Evolutionary conservation across 2,329 filamentous ascomycete species (phyloP), one percentile per base, ranked within the genome.

Genomic region (Fusarium newnesense): DNA sequence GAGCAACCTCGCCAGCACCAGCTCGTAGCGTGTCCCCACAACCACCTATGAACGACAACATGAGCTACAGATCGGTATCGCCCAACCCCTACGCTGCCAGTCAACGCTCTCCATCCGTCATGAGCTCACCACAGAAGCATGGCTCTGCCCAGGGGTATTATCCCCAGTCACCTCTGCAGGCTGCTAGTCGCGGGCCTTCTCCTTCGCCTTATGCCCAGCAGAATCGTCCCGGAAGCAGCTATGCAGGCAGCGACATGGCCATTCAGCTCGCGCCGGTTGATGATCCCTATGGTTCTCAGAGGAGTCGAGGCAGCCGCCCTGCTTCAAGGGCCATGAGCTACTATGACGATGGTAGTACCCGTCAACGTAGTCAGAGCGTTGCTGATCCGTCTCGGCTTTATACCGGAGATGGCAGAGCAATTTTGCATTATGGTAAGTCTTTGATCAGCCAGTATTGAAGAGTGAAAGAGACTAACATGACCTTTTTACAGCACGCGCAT

Each of bases 351-450:
- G 81, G 81, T 24, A 75, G 86, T 9, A 84, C 80, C 72, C 83
- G 89, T 69, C 86, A 88, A 73, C 85, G 92, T 73, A 97, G 95
- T 82, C 94, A 96, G 86, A 97, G 95, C 78, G 87, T 96, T 67
- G 94, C 93, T n/a, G 93, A 96, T 77, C 87, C 90, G 32, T 90
- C 91, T n/a, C 88, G 93, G 75, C 93, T 95, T 77, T 94, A 93
- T 77, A 97, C 94, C 9, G 89, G 91, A 71, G 95, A 98, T 80
- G 96, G 96, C 36, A 90, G 94, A 69, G 91, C 94, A 40, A 96
- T 98, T 79, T 81, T 98, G 79, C 94, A 98, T 84, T 98, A 96
- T 84, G 94, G 96, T 98, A 88, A 91, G 95, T 89, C 60, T 19
- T 26, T 54, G 36, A 24, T 37, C 26, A 37, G 26, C 50, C 36